These are phyloP conservation scores for Viridothelium virens DNA, from an alignment of 495 filamentous ascomycete species.

Conservation along the genomic window DNA sequence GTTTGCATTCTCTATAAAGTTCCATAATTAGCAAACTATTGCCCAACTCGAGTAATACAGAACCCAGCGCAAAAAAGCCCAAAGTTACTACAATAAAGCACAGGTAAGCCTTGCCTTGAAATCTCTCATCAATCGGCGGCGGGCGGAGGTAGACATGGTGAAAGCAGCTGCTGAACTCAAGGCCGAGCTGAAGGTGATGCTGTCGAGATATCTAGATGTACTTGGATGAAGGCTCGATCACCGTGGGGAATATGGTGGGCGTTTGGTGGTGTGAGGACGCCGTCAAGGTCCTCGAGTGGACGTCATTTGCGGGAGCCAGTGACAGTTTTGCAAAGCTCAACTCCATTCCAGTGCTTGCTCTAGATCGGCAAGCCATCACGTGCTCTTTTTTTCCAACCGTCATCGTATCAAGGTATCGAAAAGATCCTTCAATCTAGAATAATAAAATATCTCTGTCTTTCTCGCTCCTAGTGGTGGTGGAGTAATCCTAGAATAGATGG, in stretches of 20 bases:
- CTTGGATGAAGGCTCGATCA: not conserved
- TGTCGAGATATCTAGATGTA: not conserved
- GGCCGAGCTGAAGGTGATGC: not conserved
- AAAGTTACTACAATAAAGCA: not conserved
- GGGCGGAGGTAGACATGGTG: constrained; percentile 30
- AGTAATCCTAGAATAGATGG: too few species aligned
- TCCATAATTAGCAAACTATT: not conserved
- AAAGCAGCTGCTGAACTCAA: not conserved
- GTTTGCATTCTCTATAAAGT: constrained; percentile 88
- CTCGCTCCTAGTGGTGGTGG: too few species aligned
- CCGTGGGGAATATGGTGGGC: not conserved
- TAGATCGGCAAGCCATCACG: not conserved
- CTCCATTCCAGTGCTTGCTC: not conserved
- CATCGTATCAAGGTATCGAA: not conserved
- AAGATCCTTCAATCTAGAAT: too few species aligned
- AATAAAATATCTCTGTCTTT: too few species aligned
- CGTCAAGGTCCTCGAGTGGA: not conserved
- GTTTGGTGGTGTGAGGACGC: not conserved
- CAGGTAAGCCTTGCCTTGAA: constrained; percentile 22
- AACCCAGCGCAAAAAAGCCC: not conserved
- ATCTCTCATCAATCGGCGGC: constrained; percentile 29
- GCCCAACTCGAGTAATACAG: not conserved
- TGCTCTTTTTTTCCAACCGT: not conserved
- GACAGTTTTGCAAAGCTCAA: not conserved
- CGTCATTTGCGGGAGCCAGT: too few species aligned